Percentiles rank a stretch among this genome's conserved stretches.
Evolutionary conservation across 176 grass and related monocot species (phyloP).

Genomic region (Urochloa ruziziensis): DNA sequence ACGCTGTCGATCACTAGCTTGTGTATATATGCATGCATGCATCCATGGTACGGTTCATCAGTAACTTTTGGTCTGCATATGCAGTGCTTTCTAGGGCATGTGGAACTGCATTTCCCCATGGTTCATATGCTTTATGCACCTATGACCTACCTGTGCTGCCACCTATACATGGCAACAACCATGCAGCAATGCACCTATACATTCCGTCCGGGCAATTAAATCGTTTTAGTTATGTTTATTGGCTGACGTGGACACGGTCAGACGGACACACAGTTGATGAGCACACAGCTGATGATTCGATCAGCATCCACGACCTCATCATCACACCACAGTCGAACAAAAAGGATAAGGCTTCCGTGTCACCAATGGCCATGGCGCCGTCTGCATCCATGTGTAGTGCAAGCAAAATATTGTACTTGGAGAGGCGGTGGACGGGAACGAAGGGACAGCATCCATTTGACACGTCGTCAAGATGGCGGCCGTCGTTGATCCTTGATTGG

Average conservation of each 20-base stretch:
- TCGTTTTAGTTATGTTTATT: background rate
- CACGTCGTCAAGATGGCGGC: background rate
- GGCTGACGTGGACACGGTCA: conserved; percentile 11
- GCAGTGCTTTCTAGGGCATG: background rate
- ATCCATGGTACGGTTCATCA: background rate
- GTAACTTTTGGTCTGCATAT: background rate
- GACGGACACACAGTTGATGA: too few species aligned
- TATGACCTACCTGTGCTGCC: background rate
- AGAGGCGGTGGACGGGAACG: background rate
- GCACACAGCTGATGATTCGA: background rate
- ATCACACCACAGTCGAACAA: background rate
- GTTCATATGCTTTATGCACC: background rate
- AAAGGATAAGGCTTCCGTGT: conserved; percentile 43
- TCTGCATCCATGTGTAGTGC: background rate
- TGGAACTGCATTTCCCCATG: background rate
- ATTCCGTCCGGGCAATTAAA: background rate
- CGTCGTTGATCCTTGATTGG: background rate
- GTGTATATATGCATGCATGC: too few species aligned
- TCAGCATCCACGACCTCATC: background rate
- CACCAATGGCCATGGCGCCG: background rate
- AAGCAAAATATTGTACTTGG: background rate
- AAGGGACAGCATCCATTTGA: background rate
- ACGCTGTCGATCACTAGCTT: too few species aligned
- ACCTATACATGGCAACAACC: background rate
- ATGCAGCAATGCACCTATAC: background rate